phyloP scores from a whole-genome alignment of 345 rosid genomes.

The thale cress (Arabidopsis thaliana) region TAIR10.1 NC_003071.7:12064001-12064500 shows the following conservation, averaged over 20 bases:
- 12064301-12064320: slow-evolving; percentile 1
- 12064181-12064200: slow-evolving; percentile 89
- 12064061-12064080: not conserved
- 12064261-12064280: slow-evolving; percentile 72
- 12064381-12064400: not conserved
- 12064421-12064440: slow-evolving; percentile 18
- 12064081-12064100: slow-evolving; percentile 3
- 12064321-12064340: slow-evolving; percentile 1
- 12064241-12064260: slow-evolving; percentile 73
- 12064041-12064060: slow-evolving; percentile 10
- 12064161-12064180: slow-evolving; percentile 76
- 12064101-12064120: slow-evolving; percentile 86
- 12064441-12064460: slow-evolving; percentile 73
- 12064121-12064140: slow-evolving; percentile 94
- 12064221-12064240: slow-evolving; percentile 71
- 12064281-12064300: slow-evolving; percentile 24
- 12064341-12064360: not conserved
- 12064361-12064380: slow-evolving; percentile 2
- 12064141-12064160: slow-evolving; percentile 85
- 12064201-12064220: slow-evolving; percentile 80
- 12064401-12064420: slow-evolving; percentile 15
- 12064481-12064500: slow-evolving; percentile 95
- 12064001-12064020: not conserved
- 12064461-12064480: slow-evolving; percentile 95
- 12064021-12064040: not conserved